Evolutionary conservation across 345 rosid genomes (phyloP).

Genomic region (Eucalyptus decipiens): DNA sequence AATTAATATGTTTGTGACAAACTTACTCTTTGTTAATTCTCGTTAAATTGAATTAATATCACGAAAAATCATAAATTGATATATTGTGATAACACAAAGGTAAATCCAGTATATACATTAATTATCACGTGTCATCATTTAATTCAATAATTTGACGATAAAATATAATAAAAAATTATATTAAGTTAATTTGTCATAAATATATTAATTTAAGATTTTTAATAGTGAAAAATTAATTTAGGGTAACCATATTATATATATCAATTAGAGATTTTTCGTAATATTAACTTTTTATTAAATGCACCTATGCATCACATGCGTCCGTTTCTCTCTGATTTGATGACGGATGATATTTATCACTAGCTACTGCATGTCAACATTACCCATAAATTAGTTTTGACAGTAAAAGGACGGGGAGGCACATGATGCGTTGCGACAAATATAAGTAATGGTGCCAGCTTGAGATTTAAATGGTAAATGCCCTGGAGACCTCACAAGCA

Average conservation of each 20-base stretch:
- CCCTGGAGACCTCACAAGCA: no score
- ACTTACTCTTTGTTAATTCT: accelerated
- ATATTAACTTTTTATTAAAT: no score
- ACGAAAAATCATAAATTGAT: no score
- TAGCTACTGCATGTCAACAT: not conserved
- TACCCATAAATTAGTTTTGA: not conserved
- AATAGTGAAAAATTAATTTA: no score
- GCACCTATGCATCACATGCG: not conserved
- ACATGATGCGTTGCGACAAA: not conserved
- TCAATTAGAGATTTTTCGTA: no score
- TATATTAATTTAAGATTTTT: accelerated
- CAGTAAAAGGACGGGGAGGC: not conserved
- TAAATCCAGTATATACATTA: accelerated
- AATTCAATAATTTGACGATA: accelerated
- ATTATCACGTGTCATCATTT: accelerated
- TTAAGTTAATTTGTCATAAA: accelerated
- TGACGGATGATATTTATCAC: not conserved
- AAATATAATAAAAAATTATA: no score
- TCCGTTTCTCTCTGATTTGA: not conserved
- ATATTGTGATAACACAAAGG: accelerated
- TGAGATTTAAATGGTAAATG: not conserved
- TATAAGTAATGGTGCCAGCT: not conserved
- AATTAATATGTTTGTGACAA: accelerated
- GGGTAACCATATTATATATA: no score
- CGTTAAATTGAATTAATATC: accelerated